Conservation (phyloP, 345 rosid species). For the Hevea brasiliensis region DNA sequence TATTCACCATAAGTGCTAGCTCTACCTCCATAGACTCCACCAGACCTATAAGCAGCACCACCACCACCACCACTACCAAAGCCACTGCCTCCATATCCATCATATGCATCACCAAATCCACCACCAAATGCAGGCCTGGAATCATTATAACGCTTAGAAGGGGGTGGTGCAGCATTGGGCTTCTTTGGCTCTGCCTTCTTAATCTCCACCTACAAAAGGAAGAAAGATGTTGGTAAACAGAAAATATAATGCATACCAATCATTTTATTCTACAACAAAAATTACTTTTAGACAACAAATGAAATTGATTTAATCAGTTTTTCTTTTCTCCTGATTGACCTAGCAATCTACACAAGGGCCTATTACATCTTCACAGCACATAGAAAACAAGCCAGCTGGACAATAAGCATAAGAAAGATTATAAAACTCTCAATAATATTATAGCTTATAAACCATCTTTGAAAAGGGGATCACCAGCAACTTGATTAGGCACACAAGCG, state of each 20-base stretch:
- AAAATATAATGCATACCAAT: neutral
- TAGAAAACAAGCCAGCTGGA: neutral
- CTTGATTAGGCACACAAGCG: no score
- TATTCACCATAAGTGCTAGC: constrained; percentile 63
- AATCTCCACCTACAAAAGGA: constrained; percentile 72
- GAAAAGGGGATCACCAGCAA: no score
- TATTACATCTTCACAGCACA: neutral
- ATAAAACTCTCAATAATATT: neutral
- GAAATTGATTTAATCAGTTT: neutral
- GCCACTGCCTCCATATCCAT: constrained; percentile 49
- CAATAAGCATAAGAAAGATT: neutral
- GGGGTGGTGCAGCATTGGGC: constrained; percentile 56
- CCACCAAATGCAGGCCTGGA: constrained; percentile 46
- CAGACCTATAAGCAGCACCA: constrained; percentile 53
- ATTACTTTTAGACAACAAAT: neutral
- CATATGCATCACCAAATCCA: constrained; percentile 51
- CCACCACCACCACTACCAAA: constrained; percentile 40
- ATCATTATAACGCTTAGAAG: constrained; percentile 26
- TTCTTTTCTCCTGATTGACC: neutral
- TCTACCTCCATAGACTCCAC: constrained; percentile 65
- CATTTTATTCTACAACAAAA: neutral
- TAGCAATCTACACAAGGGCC: neutral
- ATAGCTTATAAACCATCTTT: neutral
- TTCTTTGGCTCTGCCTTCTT: constrained; percentile 99
- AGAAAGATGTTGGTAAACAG: neutral